Base-by-base conservation (phyloP, 257 asterid genomes). In the Perilla frutescens region DNA sequence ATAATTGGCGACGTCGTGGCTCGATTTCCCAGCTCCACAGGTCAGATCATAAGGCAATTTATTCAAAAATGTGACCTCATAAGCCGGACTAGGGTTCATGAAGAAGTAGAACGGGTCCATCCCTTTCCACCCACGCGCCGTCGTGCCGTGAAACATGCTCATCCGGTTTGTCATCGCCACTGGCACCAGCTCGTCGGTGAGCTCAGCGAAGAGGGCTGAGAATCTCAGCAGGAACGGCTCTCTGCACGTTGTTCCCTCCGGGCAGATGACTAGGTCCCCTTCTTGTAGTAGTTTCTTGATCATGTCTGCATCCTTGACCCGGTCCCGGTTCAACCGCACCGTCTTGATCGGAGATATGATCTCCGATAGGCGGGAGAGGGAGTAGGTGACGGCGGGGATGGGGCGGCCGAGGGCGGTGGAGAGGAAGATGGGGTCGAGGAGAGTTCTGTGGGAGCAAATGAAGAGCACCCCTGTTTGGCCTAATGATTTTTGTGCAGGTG, bases 121-220 rank as follows among this genome's bases (percentile, higher is more conserved):
- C 45, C 92, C 95, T 50, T 91, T 91, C 96, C 95, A 91, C 3
- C 97, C 97, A 44, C 91, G 79, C 3, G 95, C 96, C n/a, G 96
- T 89, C 10, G 93, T 91, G 37, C 96, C 97, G 12, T 91, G 90
- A 47, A 91, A 89, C 94, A 87, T 83, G 79, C 90, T 89, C 95
- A 83, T 87, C 60, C 80, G 71, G 45, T 74, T 82, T 34, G 75
- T 13, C 87, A 88, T 86, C 0, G 96, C 97, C 9, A 91, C 95
- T 0, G 96, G 97, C 1, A 91, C 91, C 0, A 91, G 69, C 10
- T 89, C 79, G 37, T 89, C 89, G 0, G 97, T 86, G 1, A 91
- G 70, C 20, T 89, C 97, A 0, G 96, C 95, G 4, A 91, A 91
- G 10, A 91, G 77, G 0, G 95, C 87, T 0, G 96, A 89, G 71